A percentile compares a stretch with the other conserved stretches of the same genome.
These are phyloP conservation scores for Citrus sp. DNA, from an alignment of 345 rosid species.

Conservation along the genomic window DNA sequence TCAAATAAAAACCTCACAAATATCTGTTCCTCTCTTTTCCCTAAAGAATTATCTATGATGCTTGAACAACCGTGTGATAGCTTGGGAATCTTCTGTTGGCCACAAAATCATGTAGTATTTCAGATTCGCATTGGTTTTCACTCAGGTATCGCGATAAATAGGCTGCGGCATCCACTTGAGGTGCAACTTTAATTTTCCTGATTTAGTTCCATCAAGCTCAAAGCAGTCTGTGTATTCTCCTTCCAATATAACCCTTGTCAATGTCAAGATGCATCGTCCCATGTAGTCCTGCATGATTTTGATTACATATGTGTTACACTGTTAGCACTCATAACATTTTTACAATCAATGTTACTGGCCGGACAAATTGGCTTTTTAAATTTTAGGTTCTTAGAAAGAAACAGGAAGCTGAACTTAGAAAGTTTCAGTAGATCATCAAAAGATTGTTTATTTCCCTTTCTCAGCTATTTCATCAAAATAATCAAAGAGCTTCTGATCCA, in stretches of 20 bases:
- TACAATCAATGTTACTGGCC: background rate
- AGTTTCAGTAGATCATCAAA: background rate
- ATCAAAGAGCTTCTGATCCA: background rate
- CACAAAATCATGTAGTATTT: background rate
- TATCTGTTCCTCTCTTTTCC: background rate
- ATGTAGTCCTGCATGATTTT: conserved; percentile 64
- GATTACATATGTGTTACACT: background rate
- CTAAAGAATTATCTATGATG: conserved; percentile 9
- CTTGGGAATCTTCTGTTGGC: background rate
- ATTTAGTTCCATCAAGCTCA: conserved; percentile 59
- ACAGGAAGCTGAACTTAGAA: background rate
- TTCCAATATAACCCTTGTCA: conserved; percentile 90
- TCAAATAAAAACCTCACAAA: background rate
- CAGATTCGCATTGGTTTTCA: background rate
- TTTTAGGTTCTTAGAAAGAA: background rate
- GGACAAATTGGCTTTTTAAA: background rate
- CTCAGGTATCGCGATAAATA: conserved; percentile 70
- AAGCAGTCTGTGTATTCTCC: conserved; percentile 73
- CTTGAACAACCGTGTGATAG: background rate
- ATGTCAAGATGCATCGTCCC: conserved; percentile 94
- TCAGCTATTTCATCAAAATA: background rate
- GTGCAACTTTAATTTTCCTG: conserved; percentile 60
- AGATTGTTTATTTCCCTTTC: background rate
- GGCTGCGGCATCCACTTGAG: conserved; percentile 96
- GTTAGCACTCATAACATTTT: background rate